Evolutionary conservation across 2,329 filamentous ascomycete species (phyloP), one percentile per base, ranked within the genome.

Genomic region (Xylariaceae sp.): DNA sequence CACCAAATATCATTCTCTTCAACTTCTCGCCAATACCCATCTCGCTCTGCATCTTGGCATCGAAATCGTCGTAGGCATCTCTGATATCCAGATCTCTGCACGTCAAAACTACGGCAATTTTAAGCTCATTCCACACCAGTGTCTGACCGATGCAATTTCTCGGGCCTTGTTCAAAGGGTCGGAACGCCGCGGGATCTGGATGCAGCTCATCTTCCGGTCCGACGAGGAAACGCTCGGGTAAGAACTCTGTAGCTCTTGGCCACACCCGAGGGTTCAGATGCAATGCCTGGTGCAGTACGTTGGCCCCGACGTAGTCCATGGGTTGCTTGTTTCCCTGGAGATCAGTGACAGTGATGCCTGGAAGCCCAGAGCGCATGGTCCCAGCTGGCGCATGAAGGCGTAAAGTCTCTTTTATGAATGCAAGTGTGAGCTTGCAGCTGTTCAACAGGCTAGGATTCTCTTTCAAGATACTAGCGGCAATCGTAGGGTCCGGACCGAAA

Each of bases 301-400:
- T 26, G 4, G 23, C 23, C 4, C 23, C 23, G 9, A 9, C 23
- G 9, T 26, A 26, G 4, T 26, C 23, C 23, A 26, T 26, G 9
- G 23, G 23, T 26, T 26, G 23, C 23, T 26, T 26, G 9, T 26
- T 26, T 9, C 23, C 23, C 9, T 26, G 23, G 9, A 26, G 23
- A 43, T 80, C 71, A 16, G 67, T 71, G 49, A 74, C 60, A 29
- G 72, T 70, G 58, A 72, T 63, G 16, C 70, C 70, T 1, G 44
- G 49, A 12, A 56, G 50, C 14, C 71, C 73, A 0, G 50, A 50
- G 12, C 78, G 74, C 20, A 77, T 68, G 5, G 74, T 75, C 26
- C 71, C 73, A 68, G 61, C 78, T 1, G 80, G 76, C 0, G 80
- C 79, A 59, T 77, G 82, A 6, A 76, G 41, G 2, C 75, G 68